phyloP scores from a whole-genome alignment of 495 filamentous ascomycete genomes.

The Tuber calosporum region DNA sequence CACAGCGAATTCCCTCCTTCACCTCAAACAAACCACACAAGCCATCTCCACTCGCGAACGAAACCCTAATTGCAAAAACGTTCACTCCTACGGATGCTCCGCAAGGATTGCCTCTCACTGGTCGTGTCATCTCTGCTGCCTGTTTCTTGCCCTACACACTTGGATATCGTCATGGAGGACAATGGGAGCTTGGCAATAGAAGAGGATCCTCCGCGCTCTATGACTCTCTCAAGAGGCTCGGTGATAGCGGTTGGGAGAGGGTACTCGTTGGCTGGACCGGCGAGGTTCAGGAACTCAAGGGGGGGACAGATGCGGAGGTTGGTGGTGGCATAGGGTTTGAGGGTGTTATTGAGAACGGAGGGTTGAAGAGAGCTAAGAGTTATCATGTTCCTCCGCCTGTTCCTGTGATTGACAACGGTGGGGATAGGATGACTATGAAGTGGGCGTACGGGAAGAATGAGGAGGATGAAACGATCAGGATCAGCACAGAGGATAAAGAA shows the following conservation, averaged over 20 bases:
- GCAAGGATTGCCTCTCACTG: slow-evolving; percentile 57
- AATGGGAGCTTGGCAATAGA: slow-evolving; percentile 72
- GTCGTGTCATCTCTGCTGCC: slow-evolving; percentile 77
- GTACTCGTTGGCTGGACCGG: slow-evolving; percentile 88
- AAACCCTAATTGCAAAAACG: slow-evolving; percentile 23
- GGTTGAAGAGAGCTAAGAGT: slow-evolving; percentile 32
- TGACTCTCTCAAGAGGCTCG: slow-evolving; percentile 77
- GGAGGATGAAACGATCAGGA: slow-evolving; percentile 56
- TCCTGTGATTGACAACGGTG: slow-evolving; percentile 31
- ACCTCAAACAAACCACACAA: slow-evolving; percentile 16
- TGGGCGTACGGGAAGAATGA: slow-evolving; percentile 51
- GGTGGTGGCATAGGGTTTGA: slow-evolving; percentile 36
- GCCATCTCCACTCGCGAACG: slow-evolving; percentile 25
- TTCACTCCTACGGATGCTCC: slow-evolving; percentile 22
- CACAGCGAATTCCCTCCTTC: slow-evolving; percentile 15
- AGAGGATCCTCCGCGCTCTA: slow-evolving; percentile 81
- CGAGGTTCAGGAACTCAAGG: slow-evolving; percentile 56
- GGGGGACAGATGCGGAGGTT: slow-evolving; percentile 9
- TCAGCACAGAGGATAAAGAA: slow-evolving; percentile 58
- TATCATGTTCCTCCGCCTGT: slow-evolving; percentile 37
- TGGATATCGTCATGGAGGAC: slow-evolving; percentile 56
- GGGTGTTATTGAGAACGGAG: slow-evolving; percentile 21
- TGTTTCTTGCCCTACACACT: slow-evolving; percentile 76
- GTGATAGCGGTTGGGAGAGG: slow-evolving; percentile 76
- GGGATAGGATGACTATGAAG: slow-evolving; percentile 44